These are phyloP conservation scores for Naematelia aurantialba DNA, from an alignment of 768 basidiomycete species.

Conservation along the genomic window DNA sequence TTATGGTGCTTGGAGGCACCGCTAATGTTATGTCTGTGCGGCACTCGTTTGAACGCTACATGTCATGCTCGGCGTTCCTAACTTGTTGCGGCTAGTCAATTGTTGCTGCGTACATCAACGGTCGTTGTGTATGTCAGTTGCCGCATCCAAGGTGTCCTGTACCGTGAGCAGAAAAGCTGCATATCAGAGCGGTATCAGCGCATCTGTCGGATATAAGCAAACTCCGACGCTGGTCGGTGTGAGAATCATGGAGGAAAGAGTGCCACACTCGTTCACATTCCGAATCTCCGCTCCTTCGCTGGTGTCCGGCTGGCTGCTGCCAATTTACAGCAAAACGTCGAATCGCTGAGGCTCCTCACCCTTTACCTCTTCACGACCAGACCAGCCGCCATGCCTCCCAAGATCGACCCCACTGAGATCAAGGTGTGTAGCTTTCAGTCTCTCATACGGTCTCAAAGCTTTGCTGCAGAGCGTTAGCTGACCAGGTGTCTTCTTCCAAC, in stretches of 20 bases:
- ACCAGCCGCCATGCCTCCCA: slow-evolving; percentile 49
- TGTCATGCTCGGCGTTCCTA: too few relatives aligned
- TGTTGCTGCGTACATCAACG: too few relatives aligned
- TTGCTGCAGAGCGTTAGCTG: neutral
- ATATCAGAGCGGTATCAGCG: too few relatives aligned
- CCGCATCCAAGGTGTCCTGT: too few relatives aligned
- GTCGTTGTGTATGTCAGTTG: too few relatives aligned
- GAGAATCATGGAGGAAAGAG: neutral
- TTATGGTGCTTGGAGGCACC: too few relatives aligned
- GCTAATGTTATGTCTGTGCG: too few relatives aligned
- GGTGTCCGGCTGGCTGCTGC: too few relatives aligned
- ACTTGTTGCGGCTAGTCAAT: too few relatives aligned
- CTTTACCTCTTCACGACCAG: slow-evolving; percentile 7
- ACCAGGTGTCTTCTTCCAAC: neutral
- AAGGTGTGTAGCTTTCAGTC: slow-evolving; percentile 63
- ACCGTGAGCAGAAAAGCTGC: too few relatives aligned
- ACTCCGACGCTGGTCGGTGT: neutral
- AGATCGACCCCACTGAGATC: slow-evolving; percentile 85
- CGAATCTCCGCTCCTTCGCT: slow-evolving; percentile 6
- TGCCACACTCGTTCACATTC: slow-evolving; percentile 1
- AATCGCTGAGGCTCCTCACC: neutral
- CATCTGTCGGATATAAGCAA: slow-evolving; percentile 16
- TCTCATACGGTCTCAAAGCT: too few relatives aligned
- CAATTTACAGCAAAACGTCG: neutral
- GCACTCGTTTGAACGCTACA: too few relatives aligned